Evolutionary conservation across 441 rosid genomes (phyloP), one percentile per base, ranked within the genome.

Genomic region (Pelargonium australe): DNA sequence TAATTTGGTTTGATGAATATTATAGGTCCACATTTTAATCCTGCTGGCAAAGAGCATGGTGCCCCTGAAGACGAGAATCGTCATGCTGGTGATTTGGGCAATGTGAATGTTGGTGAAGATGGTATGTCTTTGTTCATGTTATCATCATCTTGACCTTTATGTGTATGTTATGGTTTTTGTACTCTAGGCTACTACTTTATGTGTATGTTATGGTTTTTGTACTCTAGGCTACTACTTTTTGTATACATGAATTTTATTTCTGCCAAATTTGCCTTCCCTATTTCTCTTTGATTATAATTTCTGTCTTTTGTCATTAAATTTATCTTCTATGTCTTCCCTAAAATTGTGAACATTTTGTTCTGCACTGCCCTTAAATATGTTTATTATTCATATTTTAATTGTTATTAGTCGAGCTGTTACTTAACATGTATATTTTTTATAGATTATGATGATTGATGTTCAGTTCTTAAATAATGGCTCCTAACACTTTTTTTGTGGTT

Each of bases 1-100:
- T 1, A 19, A 10, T 37, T 5, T 70, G 64, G 12, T 62, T 55
- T 65, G 34, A 12, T 63, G 55, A 63, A 53, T 67, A 57, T 71
- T 80, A 73, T 73, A 94, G 99, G 99, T 44, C 97, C 97, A 9
- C 97, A 91, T 70, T 94, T 83, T 68, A 94, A 94, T 81, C 99
- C 99, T 70, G 84, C 69, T 70, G 78, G 80, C 67, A 94, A 94
- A 80, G 87, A 86, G 65, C 99, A 94, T 68, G 97, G 99, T 82
- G 92, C 96, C 58, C 96, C 97, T 3, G 86, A 76, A 62, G 99
- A 94, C 68, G 90, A 77, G 66, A 79, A 75, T 34, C 94, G 99
- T 13, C 99, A 91, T 85, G 99, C 97, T 71, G 99, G 99, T 55
- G 99, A 94, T 84, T 75, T 91, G 44, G 99, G 99, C 82, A 93